Percentiles rank a stretch among this genome's conserved stretches.
phyloP scores from a whole-genome alignment of 176 grass and related monocot species.

The Metroxylon sagu region DNA sequence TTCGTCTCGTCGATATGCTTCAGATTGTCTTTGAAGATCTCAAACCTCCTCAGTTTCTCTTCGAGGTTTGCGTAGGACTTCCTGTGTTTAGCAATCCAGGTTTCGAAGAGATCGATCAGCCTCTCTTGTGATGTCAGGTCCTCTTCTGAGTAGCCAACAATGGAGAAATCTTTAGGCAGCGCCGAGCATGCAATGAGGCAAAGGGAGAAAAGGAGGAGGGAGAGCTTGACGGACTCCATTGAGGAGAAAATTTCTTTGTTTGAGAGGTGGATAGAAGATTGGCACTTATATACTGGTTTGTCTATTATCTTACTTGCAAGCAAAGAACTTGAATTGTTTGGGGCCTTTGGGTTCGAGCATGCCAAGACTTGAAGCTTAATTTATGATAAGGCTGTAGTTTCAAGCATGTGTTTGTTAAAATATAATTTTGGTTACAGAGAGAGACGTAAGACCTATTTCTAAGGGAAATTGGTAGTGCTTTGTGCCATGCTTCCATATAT shows the following conservation, averaged over 20 bases:
- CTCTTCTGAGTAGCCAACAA: slow-evolving; percentile 1
- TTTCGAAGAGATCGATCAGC: background rate
- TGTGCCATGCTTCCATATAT: too few relatives aligned
- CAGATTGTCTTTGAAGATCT: slow-evolving; percentile 16
- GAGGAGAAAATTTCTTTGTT: background rate
- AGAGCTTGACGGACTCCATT: background rate
- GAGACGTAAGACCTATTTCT: too few relatives aligned
- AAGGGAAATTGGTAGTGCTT: too few relatives aligned
- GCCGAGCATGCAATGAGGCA: background rate
- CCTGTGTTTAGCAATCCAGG: background rate
- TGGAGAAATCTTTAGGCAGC: background rate
- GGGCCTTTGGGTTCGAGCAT: too few relatives aligned
- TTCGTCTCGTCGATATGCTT: slow-evolving; percentile 12
- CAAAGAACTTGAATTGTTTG: too few relatives aligned
- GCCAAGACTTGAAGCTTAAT: too few relatives aligned
- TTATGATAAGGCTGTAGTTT: too few relatives aligned
- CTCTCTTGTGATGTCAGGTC: background rate
- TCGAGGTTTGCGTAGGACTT: background rate
- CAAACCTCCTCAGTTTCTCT: slow-evolving; percentile 4
- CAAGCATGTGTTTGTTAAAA: too few relatives aligned
- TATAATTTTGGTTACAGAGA: too few relatives aligned
- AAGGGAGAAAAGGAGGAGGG: background rate
- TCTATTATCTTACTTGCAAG: too few relatives aligned
- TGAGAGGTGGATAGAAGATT: too few relatives aligned
- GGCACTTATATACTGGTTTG: too few relatives aligned